These are phyloP conservation scores for Papilionanthe hybrid DNA, from an alignment of 116 monocot species.

Conservation along the genomic window DNA sequence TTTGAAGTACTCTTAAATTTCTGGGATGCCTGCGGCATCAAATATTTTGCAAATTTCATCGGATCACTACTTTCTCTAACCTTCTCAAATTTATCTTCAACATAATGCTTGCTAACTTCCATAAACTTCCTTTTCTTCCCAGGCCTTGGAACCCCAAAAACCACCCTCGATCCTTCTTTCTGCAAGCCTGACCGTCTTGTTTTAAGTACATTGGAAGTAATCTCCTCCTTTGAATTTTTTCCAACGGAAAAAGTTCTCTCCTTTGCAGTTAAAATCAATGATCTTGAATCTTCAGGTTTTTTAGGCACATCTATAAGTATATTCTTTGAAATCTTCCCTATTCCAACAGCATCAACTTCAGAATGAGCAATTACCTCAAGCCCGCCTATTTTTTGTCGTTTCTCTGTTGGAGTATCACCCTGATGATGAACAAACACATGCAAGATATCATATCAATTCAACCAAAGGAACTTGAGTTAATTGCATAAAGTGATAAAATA, in stretches of 20 bases:
- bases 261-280: conserved; percentile 41
- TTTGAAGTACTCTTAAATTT: conserved; percentile 37
- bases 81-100: conserved; percentile 50
- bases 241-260: conserved; percentile 67
- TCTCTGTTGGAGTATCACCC: conserved; percentile 80
- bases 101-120: conserved; percentile 94
- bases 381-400: conserved; percentile 55
- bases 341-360: conserved; percentile 23
- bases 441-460: neutral
- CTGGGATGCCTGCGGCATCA: conserved; percentile 60
- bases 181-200: conserved; percentile 45
- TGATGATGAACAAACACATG: conserved; percentile 11
- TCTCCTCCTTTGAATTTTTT: conserved; percentile 20
- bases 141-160: conserved; percentile 92
- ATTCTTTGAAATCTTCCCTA: conserved; percentile 8
- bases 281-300: conserved; percentile 32
- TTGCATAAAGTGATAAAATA: neutral
- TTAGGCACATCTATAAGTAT: conserved; percentile 11
- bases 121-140: conserved; percentile 98
- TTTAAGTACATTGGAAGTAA: conserved; percentile 28
- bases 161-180: conserved; percentile 79
- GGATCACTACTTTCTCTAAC: conserved; percentile 33
- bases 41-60: conserved; percentile 54
- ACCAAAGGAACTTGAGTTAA: neutral
- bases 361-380: conserved; percentile 19